phyloP scores from a whole-genome alignment of 176 grass and related monocot genomes.

The Oryza punctata region DNA sequence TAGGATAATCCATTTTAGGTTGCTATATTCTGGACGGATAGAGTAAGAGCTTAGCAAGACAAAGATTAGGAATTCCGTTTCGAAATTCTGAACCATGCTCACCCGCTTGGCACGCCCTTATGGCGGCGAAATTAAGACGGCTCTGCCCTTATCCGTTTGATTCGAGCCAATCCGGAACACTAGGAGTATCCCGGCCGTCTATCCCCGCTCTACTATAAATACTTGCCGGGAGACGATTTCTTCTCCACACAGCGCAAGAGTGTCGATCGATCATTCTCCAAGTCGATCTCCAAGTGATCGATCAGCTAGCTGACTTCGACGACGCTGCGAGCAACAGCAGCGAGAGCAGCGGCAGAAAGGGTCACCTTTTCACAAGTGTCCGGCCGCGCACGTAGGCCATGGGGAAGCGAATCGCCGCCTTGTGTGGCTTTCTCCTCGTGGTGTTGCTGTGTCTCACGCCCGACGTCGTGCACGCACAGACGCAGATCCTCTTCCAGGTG shows the following conservation, averaged over 20 bases:
- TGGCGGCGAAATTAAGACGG: no score
- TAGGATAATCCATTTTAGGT: no score
- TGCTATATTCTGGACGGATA: no score
- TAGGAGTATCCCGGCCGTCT: neutral
- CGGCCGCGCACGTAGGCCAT: neutral
- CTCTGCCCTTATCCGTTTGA: constrained; percentile 24
- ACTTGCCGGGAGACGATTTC: neutral
- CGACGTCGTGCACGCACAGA: constrained; percentile 14
- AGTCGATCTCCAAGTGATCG: neutral
- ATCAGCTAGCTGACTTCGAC: neutral
- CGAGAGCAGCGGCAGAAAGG: neutral
- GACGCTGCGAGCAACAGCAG: neutral
- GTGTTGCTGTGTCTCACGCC: neutral
- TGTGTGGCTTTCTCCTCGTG: constrained; percentile 9
- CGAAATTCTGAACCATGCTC: no score
- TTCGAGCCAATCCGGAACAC: neutral
- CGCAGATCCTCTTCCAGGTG: constrained; percentile 52
- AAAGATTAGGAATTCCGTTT: no score
- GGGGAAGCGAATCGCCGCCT: constrained; percentile 7
- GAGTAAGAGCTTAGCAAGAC: no score
- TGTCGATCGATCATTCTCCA: neutral
- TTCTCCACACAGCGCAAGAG: neutral
- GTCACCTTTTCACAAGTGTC: neutral
- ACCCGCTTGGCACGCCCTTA: no score
- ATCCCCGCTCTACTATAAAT: constrained; percentile 15